Conservation (phyloP, 1,284 basidiomycete genomes). For the Mycena sp. region DNA sequence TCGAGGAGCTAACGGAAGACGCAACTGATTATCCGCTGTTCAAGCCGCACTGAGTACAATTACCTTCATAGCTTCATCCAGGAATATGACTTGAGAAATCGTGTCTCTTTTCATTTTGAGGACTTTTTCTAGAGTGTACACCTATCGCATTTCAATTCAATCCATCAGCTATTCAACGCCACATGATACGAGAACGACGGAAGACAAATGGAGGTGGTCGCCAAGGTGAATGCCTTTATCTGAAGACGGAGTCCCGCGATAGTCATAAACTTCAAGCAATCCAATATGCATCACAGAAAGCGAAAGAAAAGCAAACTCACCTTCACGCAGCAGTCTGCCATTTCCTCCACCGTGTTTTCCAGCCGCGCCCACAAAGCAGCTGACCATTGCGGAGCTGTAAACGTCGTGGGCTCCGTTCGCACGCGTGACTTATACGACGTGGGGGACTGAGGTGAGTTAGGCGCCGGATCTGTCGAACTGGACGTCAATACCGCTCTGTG, state of each 20-base stretch:
- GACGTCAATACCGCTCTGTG: slow-evolving; percentile 4
- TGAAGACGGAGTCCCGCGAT: too few relatives aligned
- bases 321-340: slow-evolving; percentile 92
- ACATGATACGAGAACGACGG: not conserved
- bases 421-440: slow-evolving; percentile 81
- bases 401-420: slow-evolving; percentile 84
- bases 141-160: slow-evolving; percentile 64
- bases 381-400: slow-evolving; percentile 85
- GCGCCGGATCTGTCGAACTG: slow-evolving; percentile 47
- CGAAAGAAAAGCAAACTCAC: slow-evolving; percentile 47
- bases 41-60: slow-evolving; percentile 18
- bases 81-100: slow-evolving; percentile 79
- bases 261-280: too few relatives aligned
- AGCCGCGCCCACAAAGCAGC: slow-evolving; percentile 85
- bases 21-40: not conserved
- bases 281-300: too few relatives aligned
- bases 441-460: slow-evolving; percentile 46
- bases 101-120: slow-evolving; percentile 88
- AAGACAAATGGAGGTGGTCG: too few relatives aligned
- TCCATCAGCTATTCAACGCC: not conserved
- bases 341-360: slow-evolving; percentile 86
- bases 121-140: slow-evolving; percentile 95
- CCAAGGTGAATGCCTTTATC: too few relatives aligned
- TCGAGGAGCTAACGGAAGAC: slow-evolving; percentile 70
- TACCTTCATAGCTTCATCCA: slow-evolving; percentile 93